Conservation (phyloP, 306 rosid species). For the Trifolium subterraneum region DNA sequence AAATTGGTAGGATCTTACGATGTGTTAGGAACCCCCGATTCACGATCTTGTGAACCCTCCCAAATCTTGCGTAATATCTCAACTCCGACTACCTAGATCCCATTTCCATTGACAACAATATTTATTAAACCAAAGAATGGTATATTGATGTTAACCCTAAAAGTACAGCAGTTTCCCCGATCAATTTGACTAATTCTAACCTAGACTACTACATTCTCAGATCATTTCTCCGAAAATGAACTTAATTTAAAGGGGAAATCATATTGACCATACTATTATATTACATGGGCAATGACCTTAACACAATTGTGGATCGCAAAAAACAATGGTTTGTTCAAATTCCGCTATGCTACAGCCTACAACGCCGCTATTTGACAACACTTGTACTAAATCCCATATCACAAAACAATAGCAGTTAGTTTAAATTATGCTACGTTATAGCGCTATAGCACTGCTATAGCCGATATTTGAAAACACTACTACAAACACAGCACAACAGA, state of each 20-base stretch:
- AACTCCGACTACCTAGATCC: too few relatives aligned
- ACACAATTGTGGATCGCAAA: neutral
- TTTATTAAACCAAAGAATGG: neutral
- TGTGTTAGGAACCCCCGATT: too few relatives aligned
- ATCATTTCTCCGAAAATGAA: neutral
- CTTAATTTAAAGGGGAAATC: neutral
- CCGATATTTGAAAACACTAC: neutral
- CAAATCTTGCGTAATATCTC: too few relatives aligned
- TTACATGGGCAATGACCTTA: neutral
- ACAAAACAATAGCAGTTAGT: neutral
- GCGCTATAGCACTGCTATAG: neutral
- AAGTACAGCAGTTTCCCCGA: neutral
- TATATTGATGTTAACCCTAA: conserved; percentile 9
- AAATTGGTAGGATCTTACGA: too few relatives aligned
- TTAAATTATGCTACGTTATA: neutral
- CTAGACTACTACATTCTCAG: neutral
- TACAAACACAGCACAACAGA: neutral
- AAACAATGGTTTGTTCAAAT: neutral
- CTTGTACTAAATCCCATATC: neutral
- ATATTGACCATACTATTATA: neutral
- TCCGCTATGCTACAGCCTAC: neutral
- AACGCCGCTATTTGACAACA: neutral
- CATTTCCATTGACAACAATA: neutral
- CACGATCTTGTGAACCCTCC: too few relatives aligned
- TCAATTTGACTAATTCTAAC: neutral